Evolutionary conservation across 768 basidiomycete species (phyloP).

Genomic region (Filobasidium wieringae): DNA sequence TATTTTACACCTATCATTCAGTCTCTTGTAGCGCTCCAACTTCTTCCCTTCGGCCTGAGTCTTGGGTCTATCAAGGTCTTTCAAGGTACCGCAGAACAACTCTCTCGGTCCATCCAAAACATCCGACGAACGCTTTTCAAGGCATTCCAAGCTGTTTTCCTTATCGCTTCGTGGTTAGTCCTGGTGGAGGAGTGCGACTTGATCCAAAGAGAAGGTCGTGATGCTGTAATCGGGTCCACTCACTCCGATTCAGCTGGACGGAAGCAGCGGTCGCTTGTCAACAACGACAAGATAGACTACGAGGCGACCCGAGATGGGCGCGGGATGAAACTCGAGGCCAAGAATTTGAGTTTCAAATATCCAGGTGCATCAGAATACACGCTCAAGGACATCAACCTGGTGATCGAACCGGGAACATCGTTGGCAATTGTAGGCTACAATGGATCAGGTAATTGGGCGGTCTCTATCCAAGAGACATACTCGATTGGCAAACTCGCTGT

Average conservation of each 20-base stretch:
- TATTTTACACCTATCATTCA: neutral
- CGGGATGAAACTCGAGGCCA: conserved; percentile 61
- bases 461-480: neutral
- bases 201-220: conserved; percentile 44
- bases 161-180: conserved; percentile 75
- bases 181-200: conserved; percentile 44
- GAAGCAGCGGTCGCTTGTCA: neutral
- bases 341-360: conserved; percentile 62
- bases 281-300: conserved; percentile 10
- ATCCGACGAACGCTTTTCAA: conserved; percentile 54
- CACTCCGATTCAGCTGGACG: neutral
- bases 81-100: conserved; percentile 60
- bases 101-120: conserved; percentile 55
- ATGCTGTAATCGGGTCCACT: neutral
- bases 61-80: conserved; percentile 52
- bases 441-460: conserved; percentile 61
- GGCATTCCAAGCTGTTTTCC: conserved; percentile 75
- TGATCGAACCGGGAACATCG: conserved; percentile 60
- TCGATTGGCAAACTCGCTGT: too few species aligned
- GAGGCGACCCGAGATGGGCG: conserved; percentile 20
- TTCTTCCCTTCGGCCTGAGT: neutral
- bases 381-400: conserved; percentile 57
- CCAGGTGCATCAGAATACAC: conserved; percentile 60
- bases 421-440: conserved; percentile 79
- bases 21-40: neutral